These are phyloP conservation scores for Solanum medicagineum DNA, from an alignment of 257 asterid genomes.

Conservation along the genomic window DNA sequence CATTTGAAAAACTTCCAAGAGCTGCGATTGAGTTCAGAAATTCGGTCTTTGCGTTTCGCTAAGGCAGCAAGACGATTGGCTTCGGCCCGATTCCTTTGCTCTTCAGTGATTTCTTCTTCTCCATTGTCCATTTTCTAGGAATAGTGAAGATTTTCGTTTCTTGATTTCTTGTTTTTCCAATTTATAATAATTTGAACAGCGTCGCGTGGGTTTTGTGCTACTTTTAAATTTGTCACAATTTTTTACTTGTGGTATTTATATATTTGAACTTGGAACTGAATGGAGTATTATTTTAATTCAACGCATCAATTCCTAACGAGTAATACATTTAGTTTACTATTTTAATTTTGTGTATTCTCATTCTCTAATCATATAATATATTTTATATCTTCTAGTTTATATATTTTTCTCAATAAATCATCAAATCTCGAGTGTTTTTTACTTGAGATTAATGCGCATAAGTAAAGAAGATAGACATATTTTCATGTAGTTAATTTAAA, in stretches of 20 bases:
- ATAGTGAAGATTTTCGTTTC: background rate
- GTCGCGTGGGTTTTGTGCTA: background rate
- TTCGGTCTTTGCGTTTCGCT: constrained; percentile 74
- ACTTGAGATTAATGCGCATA: too few relatives aligned
- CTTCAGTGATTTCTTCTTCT: constrained; percentile 51
- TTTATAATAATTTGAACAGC: background rate
- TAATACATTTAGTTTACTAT: background rate
- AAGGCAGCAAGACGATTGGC: constrained; percentile 77
- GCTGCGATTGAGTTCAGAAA: background rate
- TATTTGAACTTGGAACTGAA: background rate
- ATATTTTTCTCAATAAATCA: too few relatives aligned
- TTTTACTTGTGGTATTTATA: too few relatives aligned
- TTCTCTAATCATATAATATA: too few relatives aligned
- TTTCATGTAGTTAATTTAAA: too few relatives aligned
- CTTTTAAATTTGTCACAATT: background rate
- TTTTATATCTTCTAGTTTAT: too few relatives aligned
- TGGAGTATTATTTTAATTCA: background rate
- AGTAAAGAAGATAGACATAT: too few relatives aligned
- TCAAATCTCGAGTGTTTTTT: too few relatives aligned
- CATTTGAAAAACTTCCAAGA: constrained; percentile 55
- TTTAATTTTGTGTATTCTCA: too few relatives aligned
- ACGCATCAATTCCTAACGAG: background rate
- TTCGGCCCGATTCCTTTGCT: constrained; percentile 64
- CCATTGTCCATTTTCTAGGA: background rate
- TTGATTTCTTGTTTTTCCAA: background rate